Evolutionary conservation across 768 basidiomycete species (phyloP).

Genomic region (Macrolepiota fuliginosa): DNA sequence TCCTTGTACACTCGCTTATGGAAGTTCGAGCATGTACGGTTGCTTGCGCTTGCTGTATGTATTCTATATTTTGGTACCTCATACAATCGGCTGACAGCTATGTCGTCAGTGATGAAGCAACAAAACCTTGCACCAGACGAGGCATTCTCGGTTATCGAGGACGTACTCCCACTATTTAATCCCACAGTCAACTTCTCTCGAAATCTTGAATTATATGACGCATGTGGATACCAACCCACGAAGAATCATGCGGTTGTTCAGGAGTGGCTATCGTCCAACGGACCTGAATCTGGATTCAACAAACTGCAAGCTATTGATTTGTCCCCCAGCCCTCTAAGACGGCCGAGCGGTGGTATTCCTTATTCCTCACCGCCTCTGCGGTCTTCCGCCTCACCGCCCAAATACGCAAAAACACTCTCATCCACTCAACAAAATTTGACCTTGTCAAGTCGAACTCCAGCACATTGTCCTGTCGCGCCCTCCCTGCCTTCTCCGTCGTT

Average conservation of each 20-base stretch:
- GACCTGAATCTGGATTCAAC: neutral
- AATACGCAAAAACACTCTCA: neutral
- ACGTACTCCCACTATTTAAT: conserved; percentile 57
- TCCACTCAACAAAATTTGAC: neutral
- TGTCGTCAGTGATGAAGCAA: conserved; percentile 43
- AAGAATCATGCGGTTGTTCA: conserved; percentile 36
- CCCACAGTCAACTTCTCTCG: conserved; percentile 43
- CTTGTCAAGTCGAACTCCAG: neutral
- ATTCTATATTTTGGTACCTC: neutral
- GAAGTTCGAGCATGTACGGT: conserved; percentile 54
- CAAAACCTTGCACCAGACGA: conserved; percentile 34
- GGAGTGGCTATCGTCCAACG: conserved; percentile 31
- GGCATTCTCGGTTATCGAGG: conserved; percentile 38
- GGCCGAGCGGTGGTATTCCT: neutral
- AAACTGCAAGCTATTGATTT: neutral
- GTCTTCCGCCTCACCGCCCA: neutral
- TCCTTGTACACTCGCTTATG: conserved; percentile 53
- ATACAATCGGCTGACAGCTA: neutral
- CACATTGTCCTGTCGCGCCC: neutral
- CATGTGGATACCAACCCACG: conserved; percentile 38
- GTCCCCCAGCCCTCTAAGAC: neutral
- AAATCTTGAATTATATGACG: conserved; percentile 45
- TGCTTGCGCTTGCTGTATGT: conserved; percentile 52
- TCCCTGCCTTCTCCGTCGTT: neutral
- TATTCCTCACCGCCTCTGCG: neutral